phyloP scores from a whole-genome alignment of 2,329 filamentous ascomycete genomes.

The Coniochaeta sp. region DNA sequence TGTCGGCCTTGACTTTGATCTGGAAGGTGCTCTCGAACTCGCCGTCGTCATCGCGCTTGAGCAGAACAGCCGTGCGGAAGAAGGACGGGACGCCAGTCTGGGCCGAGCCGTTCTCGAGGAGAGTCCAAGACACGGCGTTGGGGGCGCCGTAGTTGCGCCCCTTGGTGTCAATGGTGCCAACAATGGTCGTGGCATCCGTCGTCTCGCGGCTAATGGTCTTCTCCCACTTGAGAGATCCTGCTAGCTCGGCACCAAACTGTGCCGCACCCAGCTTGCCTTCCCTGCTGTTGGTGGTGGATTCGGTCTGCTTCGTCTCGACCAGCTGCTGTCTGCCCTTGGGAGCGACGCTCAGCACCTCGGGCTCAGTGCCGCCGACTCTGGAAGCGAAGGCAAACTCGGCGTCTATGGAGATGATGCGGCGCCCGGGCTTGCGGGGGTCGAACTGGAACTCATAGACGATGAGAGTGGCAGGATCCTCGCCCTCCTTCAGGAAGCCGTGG shows the following conservation, averaged over 20 bases:
- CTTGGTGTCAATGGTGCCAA: slow-evolving; percentile 14
- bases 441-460: slow-evolving; percentile 19
- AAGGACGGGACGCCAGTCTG: slow-evolving; percentile 15
- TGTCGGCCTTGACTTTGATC: slow-evolving; percentile 19
- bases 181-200: slow-evolving; percentile 10
- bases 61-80: slow-evolving; percentile 15
- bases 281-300: slow-evolving; percentile 6
- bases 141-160: slow-evolving; percentile 10
- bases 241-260: slow-evolving; percentile 9
- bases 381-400: slow-evolving; percentile 13
- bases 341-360: slow-evolving; percentile 13
- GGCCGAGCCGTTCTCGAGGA: slow-evolving; percentile 16
- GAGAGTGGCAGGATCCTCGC: slow-evolving; percentile 14
- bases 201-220: slow-evolving; percentile 13
- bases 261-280: slow-evolving; percentile 4
- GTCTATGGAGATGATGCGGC: slow-evolving; percentile 15
- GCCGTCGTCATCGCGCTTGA: slow-evolving; percentile 17
- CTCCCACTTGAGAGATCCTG: slow-evolving; percentile 12
- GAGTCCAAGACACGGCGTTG: slow-evolving; percentile 17
- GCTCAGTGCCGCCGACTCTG: slow-evolving; percentile 3
- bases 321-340: slow-evolving; percentile 9
- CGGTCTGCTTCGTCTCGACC: slow-evolving; percentile 8
- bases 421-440: slow-evolving; percentile 14
- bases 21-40: slow-evolving; percentile 20
- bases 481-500: slow-evolving; percentile 16